These are phyloP conservation scores for Penicillium taxi DNA, from an alignment of 495 filamentous ascomycete species.

Conservation along the genomic window DNA sequence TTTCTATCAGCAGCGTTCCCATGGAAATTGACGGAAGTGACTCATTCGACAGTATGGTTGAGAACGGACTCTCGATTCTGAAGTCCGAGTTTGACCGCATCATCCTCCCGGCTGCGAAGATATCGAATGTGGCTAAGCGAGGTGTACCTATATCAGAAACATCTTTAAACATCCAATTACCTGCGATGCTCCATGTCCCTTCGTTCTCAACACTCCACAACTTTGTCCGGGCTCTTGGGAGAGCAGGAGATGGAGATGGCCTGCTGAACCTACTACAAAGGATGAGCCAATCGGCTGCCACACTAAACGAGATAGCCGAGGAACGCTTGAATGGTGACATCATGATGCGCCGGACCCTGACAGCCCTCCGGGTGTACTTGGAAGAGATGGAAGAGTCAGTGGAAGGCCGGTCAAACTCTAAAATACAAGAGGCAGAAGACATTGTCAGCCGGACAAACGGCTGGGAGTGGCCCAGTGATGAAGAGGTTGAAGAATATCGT, in stretches of 20 bases:
- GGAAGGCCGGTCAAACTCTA: slow-evolving; percentile 16
- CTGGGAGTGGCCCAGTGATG: slow-evolving; percentile 50
- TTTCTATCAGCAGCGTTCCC: not conserved
- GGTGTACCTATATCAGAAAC: slow-evolving; percentile 7
- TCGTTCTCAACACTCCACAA: slow-evolving; percentile 41
- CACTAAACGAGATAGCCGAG: slow-evolving; percentile 31
- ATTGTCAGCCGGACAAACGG: slow-evolving; percentile 36
- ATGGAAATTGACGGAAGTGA: slow-evolving; percentile 4
- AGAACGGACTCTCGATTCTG: slow-evolving; percentile 24
- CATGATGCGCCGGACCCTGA: slow-evolving; percentile 41
- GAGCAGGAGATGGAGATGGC: slow-evolving; percentile 41
- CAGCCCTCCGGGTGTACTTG: slow-evolving; percentile 46
- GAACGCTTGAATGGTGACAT: slow-evolving; percentile 34
- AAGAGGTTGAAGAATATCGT: slow-evolving; percentile 43
- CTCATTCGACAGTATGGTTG: slow-evolving; percentile 24
- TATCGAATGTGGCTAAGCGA: slow-evolving; percentile 18
- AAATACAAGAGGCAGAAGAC: slow-evolving; percentile 33
- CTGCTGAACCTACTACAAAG: slow-evolving; percentile 44
- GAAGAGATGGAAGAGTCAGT: too few relatives aligned
- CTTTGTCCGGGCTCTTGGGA: slow-evolving; percentile 46
- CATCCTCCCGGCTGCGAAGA: slow-evolving; percentile 23
- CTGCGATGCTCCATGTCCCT: slow-evolving; percentile 34
- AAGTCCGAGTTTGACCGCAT: slow-evolving; percentile 34
- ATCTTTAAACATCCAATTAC: slow-evolving; percentile 19
- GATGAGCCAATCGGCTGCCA: slow-evolving; percentile 39